Base-by-base conservation (phyloP, 2,329 filamentous ascomycete species). In the Aspergillus sp. region DNA sequence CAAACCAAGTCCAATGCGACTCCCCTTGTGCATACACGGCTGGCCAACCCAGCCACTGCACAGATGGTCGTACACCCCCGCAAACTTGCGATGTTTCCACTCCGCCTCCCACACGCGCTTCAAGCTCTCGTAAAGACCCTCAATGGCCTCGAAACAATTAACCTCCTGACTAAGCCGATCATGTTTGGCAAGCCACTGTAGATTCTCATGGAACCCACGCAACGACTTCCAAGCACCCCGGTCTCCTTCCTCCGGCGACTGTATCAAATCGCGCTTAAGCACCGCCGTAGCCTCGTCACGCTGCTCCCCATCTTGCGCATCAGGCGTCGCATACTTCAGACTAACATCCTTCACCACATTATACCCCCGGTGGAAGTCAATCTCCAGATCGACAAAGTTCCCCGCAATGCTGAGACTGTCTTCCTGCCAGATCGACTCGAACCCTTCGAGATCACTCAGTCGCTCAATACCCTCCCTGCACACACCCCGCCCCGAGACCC, bases 401-500 rank as follows among this genome's bases (percentile, higher is more conserved):
- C 79, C 79, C 7, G 78, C 79, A 62, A 81, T 79, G 51, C 72
- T 80, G 48, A 81, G 70, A 60, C 74, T 76, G 45, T 81, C 75
- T 15, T 80, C 78, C 62, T 80, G 78, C 78, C 78, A 80, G 45
- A 80, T 76, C 13, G 77, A 79, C 53, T 80, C 78, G 32, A 81
- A 79, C 2, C 78, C 79, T 60, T 80, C 76, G 2, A 81, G 66
- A 53, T 74, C 71, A 21, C 74, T 77, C 21, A 81, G 56, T 52
- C 78, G 71, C 61, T 81, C 78, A 28, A 81, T 70, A 0, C 76
- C 74, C 53, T 80, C 78, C 15, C 79, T 71, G 54, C 77, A 79
- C 28, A 81, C 73, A 2, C 78, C 79, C 57, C 78, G 71, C 7
- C 79, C 79, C 2, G 75, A 71, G 6, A 80, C 74, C 2, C 77